Base-by-base conservation (phyloP, 192 early-diverging fungal genomes). In the Pilobolus umbonatus region DNA sequence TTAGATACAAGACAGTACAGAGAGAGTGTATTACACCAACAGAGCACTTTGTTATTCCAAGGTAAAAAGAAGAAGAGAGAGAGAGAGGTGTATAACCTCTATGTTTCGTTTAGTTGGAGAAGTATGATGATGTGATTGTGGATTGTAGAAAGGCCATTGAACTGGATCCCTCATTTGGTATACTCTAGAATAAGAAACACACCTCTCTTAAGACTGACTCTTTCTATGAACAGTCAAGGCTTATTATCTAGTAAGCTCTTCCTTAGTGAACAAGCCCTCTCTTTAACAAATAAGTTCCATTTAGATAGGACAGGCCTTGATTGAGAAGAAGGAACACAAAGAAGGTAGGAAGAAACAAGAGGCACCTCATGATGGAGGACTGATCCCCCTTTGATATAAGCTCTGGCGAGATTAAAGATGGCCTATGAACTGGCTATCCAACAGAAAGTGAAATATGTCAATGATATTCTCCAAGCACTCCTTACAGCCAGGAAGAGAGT, bases 21-120 rank as follows among this genome's bases (percentile, higher is more conserved):
- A 83, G 40, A 67, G 83, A 15, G 67, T 80, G 3, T 94, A 89
- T 63, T 94, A 85, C 65, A 88, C 88, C n/a, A 94, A 94, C 58
- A 71, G 92, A 10, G 90, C 90, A 11, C 75, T 90, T 10, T 88
- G 85, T 54, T 84, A 82, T 49, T 76, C 88, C 24, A 82, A 81
- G 57, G 78, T 76, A 69, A 36, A 22, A 12, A 29, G 14, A 17
- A 36, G 32, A 15, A 24, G 7, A 24, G 17, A 24, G 30, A 12
- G 29, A 54, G 7, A 28, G 38, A 9, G 21, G 28, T 40, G 6
- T 8, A 53, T 46, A n/a, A 39, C 1, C 2, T 39, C 28, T 42
- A 43, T n/a, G 5, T 30, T 6, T 30, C 14, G 11, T 40, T 24
- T 65, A 80, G 75, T 65, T 88, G 17, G 77, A 79, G 15, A 67